Evolutionary conservation across 2,329 filamentous ascomycete species (phyloP).

Genomic region (Samsoniella hepiali): DNA sequence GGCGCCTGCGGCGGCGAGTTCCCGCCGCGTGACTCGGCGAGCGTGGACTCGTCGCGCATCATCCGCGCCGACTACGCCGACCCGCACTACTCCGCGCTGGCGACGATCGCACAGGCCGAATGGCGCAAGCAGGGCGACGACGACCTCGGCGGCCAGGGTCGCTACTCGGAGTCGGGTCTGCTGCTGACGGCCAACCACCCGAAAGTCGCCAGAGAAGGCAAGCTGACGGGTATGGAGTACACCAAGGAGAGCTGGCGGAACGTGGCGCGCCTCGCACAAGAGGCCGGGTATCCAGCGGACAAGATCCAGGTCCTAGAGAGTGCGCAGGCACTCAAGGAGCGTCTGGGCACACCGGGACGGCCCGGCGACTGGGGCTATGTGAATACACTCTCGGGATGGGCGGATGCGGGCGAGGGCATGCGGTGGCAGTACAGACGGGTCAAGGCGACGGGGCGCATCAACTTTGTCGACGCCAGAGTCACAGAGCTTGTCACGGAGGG

Average conservation of each 20-base stretch:
- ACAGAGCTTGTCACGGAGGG: constrained; percentile 39
- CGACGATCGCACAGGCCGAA: constrained; percentile 62
- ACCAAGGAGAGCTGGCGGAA: constrained; percentile 60
- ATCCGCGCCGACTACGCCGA: constrained; percentile 77
- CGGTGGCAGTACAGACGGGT: constrained; percentile 56
- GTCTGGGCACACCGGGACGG: constrained; percentile 46
- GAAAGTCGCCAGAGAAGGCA: constrained; percentile 25
- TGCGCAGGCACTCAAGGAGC: constrained; percentile 41
- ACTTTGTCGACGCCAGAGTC: constrained; percentile 51
- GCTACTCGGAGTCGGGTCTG: constrained; percentile 70
- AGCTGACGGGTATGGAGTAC: constrained; percentile 54
- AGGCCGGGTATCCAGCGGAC: constrained; percentile 36
- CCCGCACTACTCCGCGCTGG: constrained; percentile 70
- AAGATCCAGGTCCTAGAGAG: constrained; percentile 46
- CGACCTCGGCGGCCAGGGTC: constrained; percentile 58
- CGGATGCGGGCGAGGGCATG: constrained; percentile 71
- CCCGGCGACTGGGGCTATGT: constrained; percentile 68
- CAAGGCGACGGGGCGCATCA: constrained; percentile 52
- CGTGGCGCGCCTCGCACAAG: constrained; percentile 46
- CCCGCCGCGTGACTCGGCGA: constrained; percentile 57
- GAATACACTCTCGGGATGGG: constrained; percentile 76
- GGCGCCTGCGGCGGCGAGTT: constrained; percentile 46
- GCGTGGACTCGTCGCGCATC: constrained; percentile 62
- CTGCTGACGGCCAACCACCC: constrained; percentile 57
- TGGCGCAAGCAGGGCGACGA: constrained; percentile 61